Evolutionary conservation across 1,284 basidiomycete species (phyloP), one percentile per base, ranked within the genome.

Genomic region (Mycosarcoma maydis): DNA sequence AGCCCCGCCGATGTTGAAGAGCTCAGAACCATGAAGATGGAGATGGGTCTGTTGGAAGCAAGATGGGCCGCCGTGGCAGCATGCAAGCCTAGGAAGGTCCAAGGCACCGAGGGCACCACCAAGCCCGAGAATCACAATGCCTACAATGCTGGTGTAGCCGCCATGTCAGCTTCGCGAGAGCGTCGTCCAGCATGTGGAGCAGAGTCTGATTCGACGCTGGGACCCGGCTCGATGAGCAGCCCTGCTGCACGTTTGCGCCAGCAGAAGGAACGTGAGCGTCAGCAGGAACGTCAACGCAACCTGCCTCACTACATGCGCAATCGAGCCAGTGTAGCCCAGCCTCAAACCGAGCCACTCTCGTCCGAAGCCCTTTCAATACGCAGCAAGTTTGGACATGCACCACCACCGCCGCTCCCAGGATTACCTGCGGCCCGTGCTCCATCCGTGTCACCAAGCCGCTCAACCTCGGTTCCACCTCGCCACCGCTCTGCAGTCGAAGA

Each of bases 1-100:
- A 78, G 77, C 52, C 55, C 62, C 7, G 66, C 74, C 22, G 80
- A 81, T 41, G 66, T 81, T 11, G 71, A 78, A 47, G 80, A 81
- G 68, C 57, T 81, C n/a, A 52, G 77, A 5, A 66, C 56, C 34
- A 68, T 81, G 68, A 65, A 78, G 45, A 75, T 81, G 74, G 72
- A 76, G 42, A 71, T 81, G 57, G 78, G 77, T 36, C 58, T 81
- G 17, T 61, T 81, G 24, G 71, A 76, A 40, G 77, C 79, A 0
- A 75, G 73, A 34, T 81, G 79, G 72, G 72, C 73, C 11, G 73
- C 75, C 23, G 64, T 73, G 3, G 71, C 76, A 1, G 75, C 76
- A 2, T 73, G 73, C 56, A 74, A 72, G 41, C 57, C 56, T 20
- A 49, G 49, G 39, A 68, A 73, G 57, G 59, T 69, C 8, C 45